Evolutionary conservation across 805 yeast species (phyloP).

Genomic region (Ogataea minuta): DNA sequence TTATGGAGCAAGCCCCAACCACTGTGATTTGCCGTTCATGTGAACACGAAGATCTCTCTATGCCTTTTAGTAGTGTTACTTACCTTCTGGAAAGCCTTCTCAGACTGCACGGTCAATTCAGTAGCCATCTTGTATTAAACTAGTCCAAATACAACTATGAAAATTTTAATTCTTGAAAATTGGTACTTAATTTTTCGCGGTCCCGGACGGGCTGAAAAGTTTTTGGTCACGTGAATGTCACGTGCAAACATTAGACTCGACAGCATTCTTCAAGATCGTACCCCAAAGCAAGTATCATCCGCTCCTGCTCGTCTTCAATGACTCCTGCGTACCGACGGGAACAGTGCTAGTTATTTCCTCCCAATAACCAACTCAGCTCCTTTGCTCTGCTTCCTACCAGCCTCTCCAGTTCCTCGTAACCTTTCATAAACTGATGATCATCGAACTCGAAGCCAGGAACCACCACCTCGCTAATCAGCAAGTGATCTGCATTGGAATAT

Average conservation of each 20-base stretch:
- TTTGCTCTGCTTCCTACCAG: conserved; percentile 40
- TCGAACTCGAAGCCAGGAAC: conserved; percentile 61
- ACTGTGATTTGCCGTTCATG: no score
- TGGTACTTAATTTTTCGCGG: conserved; percentile 9
- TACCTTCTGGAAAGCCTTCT: conserved; percentile 99
- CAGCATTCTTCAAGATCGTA: no score
- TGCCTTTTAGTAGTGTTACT: conserved; percentile 34
- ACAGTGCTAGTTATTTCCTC: not conserved
- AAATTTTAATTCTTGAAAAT: conserved; percentile 13
- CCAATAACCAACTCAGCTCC: conserved; percentile 38
- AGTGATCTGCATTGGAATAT: conserved; percentile 35
- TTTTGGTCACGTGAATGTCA: conserved; percentile 6
- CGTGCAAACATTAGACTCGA: no score
- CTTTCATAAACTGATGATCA: conserved; percentile 47
- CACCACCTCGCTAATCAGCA: conserved; percentile 55
- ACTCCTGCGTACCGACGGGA: no score
- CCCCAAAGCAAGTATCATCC: not conserved
- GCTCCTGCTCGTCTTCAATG: no score
- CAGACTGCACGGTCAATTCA: conserved; percentile 99
- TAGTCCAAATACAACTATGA: conserved; percentile 11
- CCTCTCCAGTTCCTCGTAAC: conserved; percentile 30
- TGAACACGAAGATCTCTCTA: not conserved
- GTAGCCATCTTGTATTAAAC: conserved; percentile 77
- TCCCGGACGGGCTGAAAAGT: conserved; percentile 1
- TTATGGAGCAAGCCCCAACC: no score